phyloP scores from a whole-genome alignment of 352 stramenopile species.

The Blastocystis sp. region DNA sequence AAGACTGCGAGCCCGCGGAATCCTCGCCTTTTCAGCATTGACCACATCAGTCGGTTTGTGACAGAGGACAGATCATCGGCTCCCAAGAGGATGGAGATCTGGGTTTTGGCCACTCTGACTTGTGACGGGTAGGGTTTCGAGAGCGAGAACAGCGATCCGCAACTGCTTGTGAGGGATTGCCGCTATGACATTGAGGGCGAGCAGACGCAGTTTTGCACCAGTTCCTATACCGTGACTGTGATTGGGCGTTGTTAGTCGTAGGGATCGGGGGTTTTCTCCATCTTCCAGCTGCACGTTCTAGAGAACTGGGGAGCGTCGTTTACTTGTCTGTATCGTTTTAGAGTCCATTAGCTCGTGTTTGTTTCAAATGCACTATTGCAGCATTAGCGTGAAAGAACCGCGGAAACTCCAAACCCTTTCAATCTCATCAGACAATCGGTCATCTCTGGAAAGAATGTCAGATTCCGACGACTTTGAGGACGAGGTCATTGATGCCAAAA shows the following conservation, averaged over 20 bases:
- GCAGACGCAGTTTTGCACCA: conserved; percentile 41
- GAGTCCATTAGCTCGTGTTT: conserved; percentile 24
- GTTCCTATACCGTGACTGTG: conserved; percentile 3
- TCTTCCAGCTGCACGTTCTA: conserved; percentile 43
- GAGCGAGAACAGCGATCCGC: neutral
- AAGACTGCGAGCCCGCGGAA: conserved; percentile 15
- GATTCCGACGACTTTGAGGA: conserved; percentile 61
- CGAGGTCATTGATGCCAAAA: conserved; percentile 41
- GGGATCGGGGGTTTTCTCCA: neutral
- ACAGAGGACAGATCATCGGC: conserved; percentile 44
- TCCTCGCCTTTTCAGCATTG: conserved; percentile 22
- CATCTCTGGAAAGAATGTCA: neutral
- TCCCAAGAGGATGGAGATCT: conserved; percentile 23
- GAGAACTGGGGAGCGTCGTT: conserved; percentile 42
- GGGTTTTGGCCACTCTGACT: neutral
- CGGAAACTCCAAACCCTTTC: neutral
- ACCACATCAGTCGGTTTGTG: conserved; percentile 61
- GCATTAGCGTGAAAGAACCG: neutral
- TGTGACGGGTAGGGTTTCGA: conserved; percentile 19
- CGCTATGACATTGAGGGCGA: conserved; percentile 53
- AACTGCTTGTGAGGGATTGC: conserved; percentile 8
- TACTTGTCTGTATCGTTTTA: conserved; percentile 61
- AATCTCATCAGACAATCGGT: neutral
- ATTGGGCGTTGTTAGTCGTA: neutral
- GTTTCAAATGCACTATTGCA: neutral